Percentiles rank a stretch among this genome's conserved stretches.
Conservation (phyloP, 352 stramenopile genomes). For the Globisporangium megalacanthum region DNA sequence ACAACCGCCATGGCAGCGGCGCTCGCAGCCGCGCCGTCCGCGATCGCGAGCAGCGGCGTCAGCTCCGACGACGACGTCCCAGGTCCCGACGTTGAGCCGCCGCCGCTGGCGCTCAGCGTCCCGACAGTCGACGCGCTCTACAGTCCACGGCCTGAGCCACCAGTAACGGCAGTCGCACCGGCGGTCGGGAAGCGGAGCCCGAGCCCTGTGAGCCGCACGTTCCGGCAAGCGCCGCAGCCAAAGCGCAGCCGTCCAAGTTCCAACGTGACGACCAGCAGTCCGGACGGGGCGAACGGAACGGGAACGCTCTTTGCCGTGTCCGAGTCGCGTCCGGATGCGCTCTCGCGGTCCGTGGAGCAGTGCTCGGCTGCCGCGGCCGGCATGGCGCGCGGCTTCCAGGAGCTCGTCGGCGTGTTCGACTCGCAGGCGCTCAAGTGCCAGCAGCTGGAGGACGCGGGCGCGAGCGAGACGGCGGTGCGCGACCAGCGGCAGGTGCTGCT, state of each 20-base stretch:
- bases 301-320: too few species aligned
- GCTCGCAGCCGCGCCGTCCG: too few species aligned
- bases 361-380: conserved; percentile 36
- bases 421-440: conserved; percentile 21
- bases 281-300: not conserved
- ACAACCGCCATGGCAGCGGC: not conserved
- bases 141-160: not conserved
- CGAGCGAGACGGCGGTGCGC: conserved; percentile 2
- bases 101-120: not conserved
- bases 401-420: conserved; percentile 32
- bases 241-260: not conserved
- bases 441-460: conserved; percentile 14
- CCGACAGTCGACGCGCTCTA: not conserved
- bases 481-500: conserved; percentile 28
- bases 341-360: conserved; percentile 44
- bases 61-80: not conserved
- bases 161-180: too few species aligned
- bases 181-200: too few species aligned
- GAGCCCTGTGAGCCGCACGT: too few species aligned
- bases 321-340: conserved; percentile 4
- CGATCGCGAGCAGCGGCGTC: not conserved
- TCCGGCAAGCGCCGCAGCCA: too few species aligned
- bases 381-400: conserved; percentile 39
- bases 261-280: conserved; percentile 6
- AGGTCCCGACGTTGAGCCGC: not conserved